A percentile compares a stretch with the other conserved stretches of the same genome.
phyloP scores from a whole-genome alignment of 257 asterid species.

The Primulina eburnea region DNA sequence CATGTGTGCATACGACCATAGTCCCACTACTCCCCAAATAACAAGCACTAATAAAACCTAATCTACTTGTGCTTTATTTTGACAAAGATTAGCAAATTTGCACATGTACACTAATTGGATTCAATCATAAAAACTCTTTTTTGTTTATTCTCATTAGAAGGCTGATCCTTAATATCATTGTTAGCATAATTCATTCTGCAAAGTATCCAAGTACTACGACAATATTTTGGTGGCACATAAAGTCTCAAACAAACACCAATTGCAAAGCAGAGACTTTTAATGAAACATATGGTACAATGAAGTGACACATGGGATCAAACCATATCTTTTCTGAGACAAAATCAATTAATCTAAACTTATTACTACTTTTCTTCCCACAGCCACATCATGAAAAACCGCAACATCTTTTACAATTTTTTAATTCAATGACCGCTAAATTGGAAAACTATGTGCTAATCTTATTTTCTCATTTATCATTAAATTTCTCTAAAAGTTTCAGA shows the following conservation, averaged over 20 bases:
- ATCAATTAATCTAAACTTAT: not conserved
- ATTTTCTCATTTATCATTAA: not conserved
- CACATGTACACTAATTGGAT: conserved; percentile 1
- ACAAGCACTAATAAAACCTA: conserved; percentile 13
- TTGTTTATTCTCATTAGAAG: not conserved
- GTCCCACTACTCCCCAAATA: not conserved
- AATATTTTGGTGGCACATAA: not conserved
- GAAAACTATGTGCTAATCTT: not conserved
- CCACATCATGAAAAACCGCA: not conserved
- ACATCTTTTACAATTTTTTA: not conserved
- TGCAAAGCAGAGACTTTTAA: conserved; percentile 4
- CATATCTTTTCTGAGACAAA: conserved; percentile 1
- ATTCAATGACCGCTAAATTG: not conserved
- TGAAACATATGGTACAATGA: conserved; percentile 2
- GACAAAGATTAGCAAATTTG: not conserved
- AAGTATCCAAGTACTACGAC: not conserved
- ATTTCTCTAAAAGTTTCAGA: not conserved
- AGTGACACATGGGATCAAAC: not conserved
- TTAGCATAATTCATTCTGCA: not conserved
- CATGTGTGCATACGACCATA: not conserved
- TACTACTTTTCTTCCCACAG: not conserved
- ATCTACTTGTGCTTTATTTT: conserved; percentile 13
- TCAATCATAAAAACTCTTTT: not conserved
- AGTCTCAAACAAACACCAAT: conserved; percentile 10
- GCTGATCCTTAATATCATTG: not conserved